Conservation (phyloP, 176 grass and related monocot species). For the Ananas comosus region DNA sequence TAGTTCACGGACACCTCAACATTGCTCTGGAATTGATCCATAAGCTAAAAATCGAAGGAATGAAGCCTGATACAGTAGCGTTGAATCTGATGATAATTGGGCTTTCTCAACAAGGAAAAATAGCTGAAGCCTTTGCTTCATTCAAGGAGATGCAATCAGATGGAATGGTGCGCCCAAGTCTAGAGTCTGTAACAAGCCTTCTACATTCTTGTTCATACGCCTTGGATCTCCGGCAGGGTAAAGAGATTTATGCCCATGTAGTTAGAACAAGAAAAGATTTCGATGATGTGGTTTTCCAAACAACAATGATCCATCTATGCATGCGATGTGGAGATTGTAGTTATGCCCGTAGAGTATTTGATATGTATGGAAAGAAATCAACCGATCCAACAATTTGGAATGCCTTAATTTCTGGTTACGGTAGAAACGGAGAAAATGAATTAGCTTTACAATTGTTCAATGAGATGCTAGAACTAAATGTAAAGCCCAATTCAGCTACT, state of each 20-base stretch:
- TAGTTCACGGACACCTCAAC: slow-evolving; percentile 7
- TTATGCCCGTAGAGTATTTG: slow-evolving; percentile 32
- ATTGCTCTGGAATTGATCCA: slow-evolving; percentile 13
- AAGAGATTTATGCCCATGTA: slow-evolving; percentile 35
- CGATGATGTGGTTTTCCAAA: slow-evolving; percentile 32
- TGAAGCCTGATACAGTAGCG: slow-evolving; percentile 21
- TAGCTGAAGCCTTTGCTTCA: slow-evolving; percentile 16
- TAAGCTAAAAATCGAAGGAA: slow-evolving; percentile 22
- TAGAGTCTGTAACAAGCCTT: slow-evolving; percentile 34
- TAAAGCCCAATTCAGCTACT: slow-evolving; percentile 22
- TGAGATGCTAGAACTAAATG: slow-evolving; percentile 25
- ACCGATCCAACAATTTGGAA: slow-evolving; percentile 36
- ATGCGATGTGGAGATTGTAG: slow-evolving; percentile 28
- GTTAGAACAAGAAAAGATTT: slow-evolving; percentile 24
- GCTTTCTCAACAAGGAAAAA: slow-evolving; percentile 16
- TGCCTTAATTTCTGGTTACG: slow-evolving; percentile 34
- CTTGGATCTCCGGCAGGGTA: slow-evolving; percentile 27
- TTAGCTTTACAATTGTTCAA: slow-evolving; percentile 27
- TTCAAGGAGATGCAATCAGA: slow-evolving; percentile 26
- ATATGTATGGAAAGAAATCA: neutral
- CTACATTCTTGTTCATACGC: slow-evolving; percentile 24
- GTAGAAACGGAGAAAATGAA: slow-evolving; percentile 22
- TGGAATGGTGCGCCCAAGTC: slow-evolving; percentile 9
- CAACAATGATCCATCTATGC: slow-evolving; percentile 34
- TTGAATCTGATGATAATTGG: slow-evolving; percentile 35